Evolutionary conservation across 441 rosid genomes (phyloP), one percentile per base, ranked within the genome.

Genomic region (Melastoma candidum): DNA sequence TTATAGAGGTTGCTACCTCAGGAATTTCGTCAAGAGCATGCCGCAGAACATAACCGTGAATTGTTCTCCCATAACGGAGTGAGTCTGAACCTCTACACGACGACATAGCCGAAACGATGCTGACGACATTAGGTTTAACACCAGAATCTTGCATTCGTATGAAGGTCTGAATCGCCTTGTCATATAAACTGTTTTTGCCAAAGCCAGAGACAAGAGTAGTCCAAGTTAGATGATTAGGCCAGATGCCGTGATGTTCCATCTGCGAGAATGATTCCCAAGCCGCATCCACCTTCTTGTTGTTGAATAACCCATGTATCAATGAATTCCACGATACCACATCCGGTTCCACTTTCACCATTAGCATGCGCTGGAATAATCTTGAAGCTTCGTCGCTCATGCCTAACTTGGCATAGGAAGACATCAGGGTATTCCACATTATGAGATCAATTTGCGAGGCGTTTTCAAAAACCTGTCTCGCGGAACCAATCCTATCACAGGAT

Each of bases 331-430:
- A 74, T 9, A 78, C 60, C 63, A 68, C 69, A 68, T 82, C 76
- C 12, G 77, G 89, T 8, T 83, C 79, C 22, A 80, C 74, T 52
- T 85, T 68, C 36, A 84, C 80, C 59, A 84, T 66, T 64, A 84
- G 85, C 97, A 86, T 90, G 64, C 76, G 69, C 69, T 77, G 77
- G 66, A 90, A 86, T 65, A 84, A 72, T 68, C 71, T 84, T 69
- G 81, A 70, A 53, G 83, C 80, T 69, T 86, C 84, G 1, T 77
- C 80, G 39, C 74, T 74, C 17, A 49, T 54, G 49, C 88, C 82
- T 46, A 71, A 54, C 56, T 79, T 81, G 43, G 82, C 90, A 71
- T 77, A 90, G 10, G 83, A 83, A 58, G 81, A 66, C 60, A 82
- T 71, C 44, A 84, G 27, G 1, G 81, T 66, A 56, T 83, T 89